A percentile compares a stretch with the other conserved stretches of the same genome.
Conservation (phyloP, 352 stramenopile species). For the Bremia lactucae region DNA sequence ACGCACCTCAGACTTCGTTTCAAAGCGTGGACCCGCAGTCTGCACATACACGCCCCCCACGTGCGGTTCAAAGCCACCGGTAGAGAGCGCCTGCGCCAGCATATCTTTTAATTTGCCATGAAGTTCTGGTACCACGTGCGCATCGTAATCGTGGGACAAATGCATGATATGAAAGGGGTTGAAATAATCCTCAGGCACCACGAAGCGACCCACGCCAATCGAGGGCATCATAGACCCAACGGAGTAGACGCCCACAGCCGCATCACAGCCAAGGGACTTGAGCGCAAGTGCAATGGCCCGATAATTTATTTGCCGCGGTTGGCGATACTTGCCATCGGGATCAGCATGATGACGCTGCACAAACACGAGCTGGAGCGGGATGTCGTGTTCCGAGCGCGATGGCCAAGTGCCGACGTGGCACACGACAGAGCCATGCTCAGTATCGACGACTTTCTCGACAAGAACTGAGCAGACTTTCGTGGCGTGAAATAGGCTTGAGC, state of each 20-base stretch:
- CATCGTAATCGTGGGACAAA: slow-evolving; percentile 72
- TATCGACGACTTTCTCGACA: slow-evolving; percentile 46
- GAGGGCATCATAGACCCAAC: slow-evolving; percentile 71
- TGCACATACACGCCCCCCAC: slow-evolving; percentile 83
- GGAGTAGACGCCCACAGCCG: slow-evolving; percentile 79
- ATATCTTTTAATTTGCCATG: slow-evolving; percentile 30
- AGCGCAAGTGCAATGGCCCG: slow-evolving; percentile 58
- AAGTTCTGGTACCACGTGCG: slow-evolving; percentile 74
- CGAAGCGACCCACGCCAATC: slow-evolving; percentile 24
- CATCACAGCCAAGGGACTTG: slow-evolving; percentile 43
- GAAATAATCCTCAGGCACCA: slow-evolving; percentile 85
- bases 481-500: slow-evolving; percentile 79
- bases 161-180: slow-evolving; percentile 82
- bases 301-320: slow-evolving; percentile 84
- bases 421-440: slow-evolving; percentile 54
- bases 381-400: slow-evolving; percentile 2
- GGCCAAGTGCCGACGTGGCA: slow-evolving; percentile 47
- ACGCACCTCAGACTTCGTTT: slow-evolving; percentile 86
- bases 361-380: slow-evolving; percentile 58
- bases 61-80: slow-evolving; percentile 36
- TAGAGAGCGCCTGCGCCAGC: slow-evolving; percentile 38
- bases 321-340: slow-evolving; percentile 59
- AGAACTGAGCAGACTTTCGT: slow-evolving; percentile 48
- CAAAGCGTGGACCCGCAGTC: slow-evolving; percentile 74
- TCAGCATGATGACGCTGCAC: slow-evolving; percentile 80